phyloP scores from a whole-genome alignment of 75 land plant species.

The Azolla pinnata region DNA sequence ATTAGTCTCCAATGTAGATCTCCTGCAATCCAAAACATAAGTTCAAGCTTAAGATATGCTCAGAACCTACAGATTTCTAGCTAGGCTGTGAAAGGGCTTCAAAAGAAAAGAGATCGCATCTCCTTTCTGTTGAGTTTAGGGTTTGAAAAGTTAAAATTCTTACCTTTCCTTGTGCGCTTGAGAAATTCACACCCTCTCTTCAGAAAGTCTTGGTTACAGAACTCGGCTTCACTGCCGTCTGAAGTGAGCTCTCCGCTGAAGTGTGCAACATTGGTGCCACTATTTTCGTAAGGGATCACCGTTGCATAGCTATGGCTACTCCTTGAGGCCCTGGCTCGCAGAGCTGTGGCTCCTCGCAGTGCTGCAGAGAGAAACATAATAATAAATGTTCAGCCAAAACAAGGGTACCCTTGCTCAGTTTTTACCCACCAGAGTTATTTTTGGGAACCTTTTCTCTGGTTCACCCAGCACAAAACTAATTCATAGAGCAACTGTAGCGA shows the following conservation, averaged over 20 bases:
- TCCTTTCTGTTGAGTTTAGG: too few species aligned
- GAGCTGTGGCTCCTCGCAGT: conserved; percentile 73
- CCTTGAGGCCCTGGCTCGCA: conserved; percentile 74
- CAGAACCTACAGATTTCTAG: neutral
- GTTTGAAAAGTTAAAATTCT: too few species aligned
- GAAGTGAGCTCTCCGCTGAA: conserved; percentile 53
- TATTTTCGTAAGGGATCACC: conserved; percentile 70
- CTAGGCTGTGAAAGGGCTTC: neutral
- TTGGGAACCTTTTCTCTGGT: too few species aligned
- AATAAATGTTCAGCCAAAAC: too few species aligned
- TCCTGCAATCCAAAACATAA: conserved; percentile 28
- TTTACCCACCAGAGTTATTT: too few species aligned
- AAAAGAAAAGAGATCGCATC: too few species aligned
- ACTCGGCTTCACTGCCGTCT: conserved; percentile 60
- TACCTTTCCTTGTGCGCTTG: conserved; percentile 84
- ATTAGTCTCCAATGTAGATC: conserved; percentile 86
- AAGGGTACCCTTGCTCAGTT: too few species aligned
- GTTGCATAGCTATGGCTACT: conserved; percentile 79
- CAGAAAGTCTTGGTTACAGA: conserved; percentile 55
- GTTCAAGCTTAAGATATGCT: neutral
- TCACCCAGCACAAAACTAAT: too few species aligned
- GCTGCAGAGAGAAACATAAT: conserved; percentile 19
- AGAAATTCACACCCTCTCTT: conserved; percentile 71
- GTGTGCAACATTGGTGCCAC: conserved; percentile 10
- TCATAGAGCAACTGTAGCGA: too few species aligned